These are phyloP conservation scores for Aspergillus latus DNA, from an alignment of 2,329 filamentous ascomycete genomes.

Conservation along the genomic window DNA sequence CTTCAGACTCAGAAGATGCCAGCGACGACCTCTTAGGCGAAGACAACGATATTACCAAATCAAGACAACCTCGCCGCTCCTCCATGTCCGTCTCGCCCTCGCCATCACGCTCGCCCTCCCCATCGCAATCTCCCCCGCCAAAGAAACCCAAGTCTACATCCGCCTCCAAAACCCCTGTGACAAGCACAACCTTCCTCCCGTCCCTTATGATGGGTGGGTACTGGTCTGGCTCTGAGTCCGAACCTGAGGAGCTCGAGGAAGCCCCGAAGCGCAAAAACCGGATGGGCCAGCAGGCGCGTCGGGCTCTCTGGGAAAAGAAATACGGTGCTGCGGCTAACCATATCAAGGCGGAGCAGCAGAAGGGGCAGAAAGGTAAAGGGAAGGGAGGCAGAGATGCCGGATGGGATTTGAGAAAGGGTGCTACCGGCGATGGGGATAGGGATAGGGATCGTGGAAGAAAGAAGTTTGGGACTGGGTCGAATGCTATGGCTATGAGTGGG, in stretches of 20 bases:
- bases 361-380: conserved; percentile 16
- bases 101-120: conserved; percentile 21
- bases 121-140: background rate
- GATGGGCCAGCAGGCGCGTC: conserved; percentile 62
- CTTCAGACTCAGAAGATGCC: conserved; percentile 28
- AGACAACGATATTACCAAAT: background rate
- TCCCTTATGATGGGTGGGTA: conserved; percentile 63
- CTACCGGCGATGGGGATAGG: conserved; percentile 37
- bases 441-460: conserved; percentile 24
- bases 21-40: conserved; percentile 16
- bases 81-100: conserved; percentile 38
- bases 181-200: conserved; percentile 58
- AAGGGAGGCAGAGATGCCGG: conserved; percentile 49
- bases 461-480: conserved; percentile 6
- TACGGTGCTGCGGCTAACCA: conserved; percentile 61
- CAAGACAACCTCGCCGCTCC: conserved; percentile 24
- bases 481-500: conserved; percentile 6
- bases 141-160: conserved; percentile 24
- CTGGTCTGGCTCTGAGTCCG: conserved; percentile 61
- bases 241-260: conserved; percentile 49
- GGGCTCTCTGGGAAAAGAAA: conserved; percentile 63
- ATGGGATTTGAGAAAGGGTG: conserved; percentile 61
- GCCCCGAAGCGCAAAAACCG: conserved; percentile 57
- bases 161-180: conserved; percentile 22
- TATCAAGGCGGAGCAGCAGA: conserved; percentile 45